Percentiles rank a stretch among this genome's conserved stretches.
These are phyloP conservation scores for Kluyveromyces sp. DNA, from an alignment of 1,139 yeast species.

Conservation along the genomic window DNA sequence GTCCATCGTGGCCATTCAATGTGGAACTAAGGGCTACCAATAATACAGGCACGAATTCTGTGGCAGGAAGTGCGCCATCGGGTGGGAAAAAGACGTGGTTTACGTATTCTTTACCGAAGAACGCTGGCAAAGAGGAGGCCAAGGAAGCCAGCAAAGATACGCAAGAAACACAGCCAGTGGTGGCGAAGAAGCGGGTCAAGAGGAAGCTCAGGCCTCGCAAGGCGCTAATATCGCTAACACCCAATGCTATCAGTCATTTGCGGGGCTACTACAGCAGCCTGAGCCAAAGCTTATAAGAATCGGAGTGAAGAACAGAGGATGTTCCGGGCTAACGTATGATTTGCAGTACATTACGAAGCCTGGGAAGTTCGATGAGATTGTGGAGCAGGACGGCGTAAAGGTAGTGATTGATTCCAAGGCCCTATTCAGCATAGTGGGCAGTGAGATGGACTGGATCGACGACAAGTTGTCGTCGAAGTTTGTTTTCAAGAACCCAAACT, in stretches of 20 bases:
- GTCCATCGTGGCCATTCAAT: constrained; percentile 12
- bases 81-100: constrained; percentile 19
- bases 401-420: constrained; percentile 94
- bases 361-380: constrained; percentile 88
- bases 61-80: neutral
- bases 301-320: constrained; percentile 93
- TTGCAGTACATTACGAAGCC: constrained; percentile 83
- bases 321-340: constrained; percentile 90
- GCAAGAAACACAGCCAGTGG: constrained; percentile 11
- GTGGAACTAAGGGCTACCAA: constrained; percentile 5
- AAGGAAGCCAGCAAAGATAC: neutral
- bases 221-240: constrained; percentile 75
- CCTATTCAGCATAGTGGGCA: constrained; percentile 86
- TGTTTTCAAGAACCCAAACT: constrained; percentile 89
- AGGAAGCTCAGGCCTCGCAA: constrained; percentile 76
- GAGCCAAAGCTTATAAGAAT: constrained; percentile 82
- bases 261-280: constrained; percentile 63
- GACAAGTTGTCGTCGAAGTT: constrained; percentile 84
- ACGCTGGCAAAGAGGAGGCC: constrained; percentile 7
- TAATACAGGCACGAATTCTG: neutral
- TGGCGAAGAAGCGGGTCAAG: constrained; percentile 43
- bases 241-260: constrained; percentile 68
- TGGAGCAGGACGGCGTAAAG: constrained; percentile 88
- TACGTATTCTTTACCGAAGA: constrained; percentile 26
- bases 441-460: constrained; percentile 98